Percentiles rank a stretch among this genome's conserved stretches.
Evolutionary conservation across 1,284 basidiomycete genomes (phyloP).

Genomic region (Anthracocystis walkeri): DNA sequence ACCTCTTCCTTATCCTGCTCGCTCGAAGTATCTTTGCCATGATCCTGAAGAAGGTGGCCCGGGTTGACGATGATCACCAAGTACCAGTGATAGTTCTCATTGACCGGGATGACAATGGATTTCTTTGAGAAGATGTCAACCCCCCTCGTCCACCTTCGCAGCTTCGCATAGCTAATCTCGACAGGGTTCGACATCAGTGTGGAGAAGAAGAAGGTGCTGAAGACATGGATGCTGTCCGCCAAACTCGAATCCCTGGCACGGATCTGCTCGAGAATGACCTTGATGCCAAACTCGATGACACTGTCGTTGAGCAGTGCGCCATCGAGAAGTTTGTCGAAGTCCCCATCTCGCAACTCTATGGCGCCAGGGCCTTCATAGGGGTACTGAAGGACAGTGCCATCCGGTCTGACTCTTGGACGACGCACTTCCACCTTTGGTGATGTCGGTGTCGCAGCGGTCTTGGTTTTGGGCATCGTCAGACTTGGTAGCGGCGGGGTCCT

Average conservation of each 20-base stretch:
- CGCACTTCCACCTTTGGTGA: conserved; percentile 11
- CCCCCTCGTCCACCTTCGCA: conserved; percentile 92
- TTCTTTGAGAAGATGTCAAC: conserved; percentile 89
- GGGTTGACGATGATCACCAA: conserved; percentile 92
- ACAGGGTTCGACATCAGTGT: conserved; percentile 78
- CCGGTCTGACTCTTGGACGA: neutral
- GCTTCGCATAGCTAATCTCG: conserved; percentile 79
- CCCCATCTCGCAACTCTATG: conserved; percentile 50
- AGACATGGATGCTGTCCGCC: conserved; percentile 84
- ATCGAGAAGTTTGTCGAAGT: conserved; percentile 56
- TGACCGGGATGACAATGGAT: conserved; percentile 93
- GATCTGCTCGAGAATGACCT: conserved; percentile 74
- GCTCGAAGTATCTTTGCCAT: conserved; percentile 12
- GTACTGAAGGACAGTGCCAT: conserved; percentile 47
- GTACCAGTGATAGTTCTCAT: conserved; percentile 97
- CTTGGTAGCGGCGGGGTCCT: conserved; percentile 6
- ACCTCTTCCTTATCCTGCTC: conserved; percentile 33
- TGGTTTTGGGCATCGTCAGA: conserved; percentile 12
- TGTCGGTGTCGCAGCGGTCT: neutral
- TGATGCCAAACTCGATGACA: conserved; percentile 92
- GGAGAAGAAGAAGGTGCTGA: conserved; percentile 98
- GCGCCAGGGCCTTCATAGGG: conserved; percentile 53
- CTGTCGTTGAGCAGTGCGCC: conserved; percentile 82
- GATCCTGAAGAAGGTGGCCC: conserved; percentile 52
- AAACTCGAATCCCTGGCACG: conserved; percentile 73